phyloP scores from a whole-genome alignment of 176 grass and related monocot genomes.

The Triticum turgidum region DNA sequence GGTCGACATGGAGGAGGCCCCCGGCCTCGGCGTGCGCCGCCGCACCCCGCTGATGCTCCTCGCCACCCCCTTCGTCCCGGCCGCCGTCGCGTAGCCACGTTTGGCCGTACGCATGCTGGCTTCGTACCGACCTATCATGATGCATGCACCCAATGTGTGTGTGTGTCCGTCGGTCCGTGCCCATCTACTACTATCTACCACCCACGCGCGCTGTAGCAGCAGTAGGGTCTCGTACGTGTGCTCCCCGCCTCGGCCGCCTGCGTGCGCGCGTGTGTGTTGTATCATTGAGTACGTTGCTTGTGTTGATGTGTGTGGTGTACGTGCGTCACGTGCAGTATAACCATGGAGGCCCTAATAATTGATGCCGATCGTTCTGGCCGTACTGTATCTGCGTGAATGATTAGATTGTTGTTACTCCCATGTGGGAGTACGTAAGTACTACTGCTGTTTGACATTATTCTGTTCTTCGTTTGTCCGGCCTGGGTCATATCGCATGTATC shows the following conservation, averaged over 20 bases:
- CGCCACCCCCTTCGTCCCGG: constrained; percentile 38
- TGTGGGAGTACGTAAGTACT: too few species aligned
- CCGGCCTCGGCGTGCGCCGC: constrained; percentile 40
- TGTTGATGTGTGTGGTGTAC: not conserved
- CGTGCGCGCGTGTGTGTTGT: not conserved
- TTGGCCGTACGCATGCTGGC: not conserved
- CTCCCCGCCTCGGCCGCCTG: too few species aligned
- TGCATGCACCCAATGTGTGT: not conserved
- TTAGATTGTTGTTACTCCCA: not conserved
- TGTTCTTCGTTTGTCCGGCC: too few species aligned
- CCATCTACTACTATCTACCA: too few species aligned
- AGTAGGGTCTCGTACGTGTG: not conserved
- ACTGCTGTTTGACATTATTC: too few species aligned
- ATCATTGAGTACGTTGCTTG: not conserved
- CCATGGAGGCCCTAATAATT: not conserved
- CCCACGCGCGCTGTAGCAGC: not conserved
- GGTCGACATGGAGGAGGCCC: constrained; percentile 42
- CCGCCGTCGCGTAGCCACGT: not conserved
- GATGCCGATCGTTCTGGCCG: not conserved
- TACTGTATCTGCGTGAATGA: not conserved
- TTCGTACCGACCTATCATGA: not conserved
- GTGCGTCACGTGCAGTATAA: not conserved
- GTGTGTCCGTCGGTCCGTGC: too few species aligned
- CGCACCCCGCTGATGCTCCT: constrained; percentile 35
- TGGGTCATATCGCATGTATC: too few species aligned